Percentiles rank a stretch among this genome's conserved stretches.
Conservation (phyloP, 2,329 filamentous ascomycete genomes). For the Chaetomium strumarium region DNA sequence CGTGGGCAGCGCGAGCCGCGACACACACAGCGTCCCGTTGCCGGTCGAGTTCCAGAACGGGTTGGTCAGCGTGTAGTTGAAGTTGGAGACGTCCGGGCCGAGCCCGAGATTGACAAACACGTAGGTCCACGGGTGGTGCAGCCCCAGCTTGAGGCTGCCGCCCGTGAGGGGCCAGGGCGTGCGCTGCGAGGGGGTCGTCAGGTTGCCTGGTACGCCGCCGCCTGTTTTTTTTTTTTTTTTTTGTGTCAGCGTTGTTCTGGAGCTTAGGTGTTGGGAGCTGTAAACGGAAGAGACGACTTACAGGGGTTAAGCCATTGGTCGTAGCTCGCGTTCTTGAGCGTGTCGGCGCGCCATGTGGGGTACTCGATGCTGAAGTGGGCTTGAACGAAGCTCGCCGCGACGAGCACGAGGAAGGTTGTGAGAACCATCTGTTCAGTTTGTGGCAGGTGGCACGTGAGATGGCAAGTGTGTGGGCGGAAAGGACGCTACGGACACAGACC, state of each 20-base stretch:
- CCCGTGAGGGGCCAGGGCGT: constrained; percentile 50
- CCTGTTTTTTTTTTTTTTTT: too few relatives aligned
- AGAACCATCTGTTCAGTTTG: constrained; percentile 24
- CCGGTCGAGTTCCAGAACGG: constrained; percentile 53
- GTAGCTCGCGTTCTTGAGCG: constrained; percentile 36
- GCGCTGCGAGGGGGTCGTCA: constrained; percentile 33
- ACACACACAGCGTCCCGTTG: constrained; percentile 61
- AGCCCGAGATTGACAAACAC: constrained; percentile 49
- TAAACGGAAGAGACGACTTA: constrained; percentile 25
- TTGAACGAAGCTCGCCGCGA: constrained; percentile 32
- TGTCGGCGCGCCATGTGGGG: constrained; percentile 45
- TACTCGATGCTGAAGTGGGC: constrained; percentile 46
- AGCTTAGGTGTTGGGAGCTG: background rate
- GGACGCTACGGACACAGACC: background rate
- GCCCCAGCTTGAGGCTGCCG: constrained; percentile 42
- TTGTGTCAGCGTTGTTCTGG: background rate
- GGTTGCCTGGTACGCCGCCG: constrained; percentile 40
- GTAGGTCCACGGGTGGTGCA: constrained; percentile 49
- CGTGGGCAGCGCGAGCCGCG: constrained; percentile 48
- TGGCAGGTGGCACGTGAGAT: constrained; percentile 1
- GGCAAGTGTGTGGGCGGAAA: background rate
- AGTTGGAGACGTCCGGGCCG: constrained; percentile 48
- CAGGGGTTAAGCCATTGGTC: constrained; percentile 48
- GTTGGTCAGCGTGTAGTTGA: constrained; percentile 62
- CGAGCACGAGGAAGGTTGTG: constrained; percentile 32